Evolutionary conservation across 2,329 filamentous ascomycete genomes (phyloP), one percentile per base, ranked within the genome.

Genomic region (Pseudogymnoascus sp.): DNA sequence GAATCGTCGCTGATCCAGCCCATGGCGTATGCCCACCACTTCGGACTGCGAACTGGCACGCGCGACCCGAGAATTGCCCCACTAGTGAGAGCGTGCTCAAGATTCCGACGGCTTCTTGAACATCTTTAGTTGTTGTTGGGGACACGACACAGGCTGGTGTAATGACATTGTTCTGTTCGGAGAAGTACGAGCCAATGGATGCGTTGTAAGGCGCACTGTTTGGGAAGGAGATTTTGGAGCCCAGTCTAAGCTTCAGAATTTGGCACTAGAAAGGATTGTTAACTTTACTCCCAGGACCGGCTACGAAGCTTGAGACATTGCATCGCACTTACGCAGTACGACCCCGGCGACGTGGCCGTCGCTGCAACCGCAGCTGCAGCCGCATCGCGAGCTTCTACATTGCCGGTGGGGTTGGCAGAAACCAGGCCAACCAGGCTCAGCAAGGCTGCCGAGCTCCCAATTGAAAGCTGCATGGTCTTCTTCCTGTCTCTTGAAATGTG

Each of bases 21-120:
- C 84, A 83, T 3, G 82, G 79, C 64, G 80, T 82, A 71, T 86
- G 83, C 0, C 83, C 84, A 29, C 83, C 83, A 6, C 80, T 80
- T 67, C 83, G 81, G 67, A 83, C 72, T 5, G 83, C 82, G 66
- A 86, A 86, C 36, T 71, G 68, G 70, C 73, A 74, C 57, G 73
- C 66, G 1, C 4, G 8, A 31, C 47, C 47, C 12, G 23, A 11
- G 8, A 31, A 31, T 31, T 57, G 8, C 1, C 26, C 47, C 3
- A 31, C 47, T 4, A 63, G 23, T 5, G 51, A 59, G 31, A 60
- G 45, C 16, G 47, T 26, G 29, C 51, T 62, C 14, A 63, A 11
- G 16, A 59, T 54, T 34, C 51, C 39, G 14, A 71, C 36, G 2
- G 67, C 64, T 1, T 62, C 39, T 7, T 71, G 68, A 4, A 73